phyloP scores from a whole-genome alignment of 495 filamentous ascomycete species.

The Lentithecium fluviatile region DNA sequence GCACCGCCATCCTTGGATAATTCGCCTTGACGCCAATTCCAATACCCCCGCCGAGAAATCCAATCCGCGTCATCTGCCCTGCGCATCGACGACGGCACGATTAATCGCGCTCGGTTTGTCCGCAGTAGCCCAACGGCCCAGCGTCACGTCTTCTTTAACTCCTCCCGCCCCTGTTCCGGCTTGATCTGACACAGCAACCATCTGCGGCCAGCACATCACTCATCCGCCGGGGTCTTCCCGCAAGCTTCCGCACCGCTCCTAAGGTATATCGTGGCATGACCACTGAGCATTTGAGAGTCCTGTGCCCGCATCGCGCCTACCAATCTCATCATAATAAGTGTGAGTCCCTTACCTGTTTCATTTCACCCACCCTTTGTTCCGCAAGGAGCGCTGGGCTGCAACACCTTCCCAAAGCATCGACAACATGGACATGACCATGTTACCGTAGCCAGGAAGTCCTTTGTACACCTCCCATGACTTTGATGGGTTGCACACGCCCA shows the following conservation, averaged over 20 bases:
- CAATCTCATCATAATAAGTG: slow-evolving; percentile 8
- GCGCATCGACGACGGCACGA: slow-evolving; percentile 13
- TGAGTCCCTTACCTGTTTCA: slow-evolving; percentile 36
- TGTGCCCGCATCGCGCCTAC: slow-evolving; percentile 9
- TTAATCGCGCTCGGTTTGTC: background rate
- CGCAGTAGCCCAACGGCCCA: slow-evolving; percentile 4
- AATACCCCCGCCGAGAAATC: background rate
- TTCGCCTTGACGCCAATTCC: background rate
- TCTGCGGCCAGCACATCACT: slow-evolving; percentile 22
- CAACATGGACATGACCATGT: slow-evolving; percentile 22
- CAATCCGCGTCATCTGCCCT: background rate
- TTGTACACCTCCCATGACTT: slow-evolving; percentile 34
- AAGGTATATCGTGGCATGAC: slow-evolving; percentile 25
- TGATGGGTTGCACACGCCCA: slow-evolving; percentile 24
- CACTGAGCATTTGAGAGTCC: slow-evolving; percentile 12
- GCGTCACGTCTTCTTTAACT: slow-evolving; percentile 10
- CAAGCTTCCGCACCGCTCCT: slow-evolving; percentile 23
- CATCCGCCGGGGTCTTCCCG: slow-evolving; percentile 24
- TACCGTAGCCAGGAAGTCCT: slow-evolving; percentile 26
- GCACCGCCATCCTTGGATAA: background rate
- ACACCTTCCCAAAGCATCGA: slow-evolving; percentile 30
- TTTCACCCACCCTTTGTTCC: slow-evolving; percentile 32
- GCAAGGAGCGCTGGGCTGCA: slow-evolving; percentile 16
- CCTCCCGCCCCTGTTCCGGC: background rate
- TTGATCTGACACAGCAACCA: slow-evolving; percentile 19